phyloP scores from a whole-genome alignment of 2,329 filamentous ascomycete genomes.

The Rugonectria rugulosa region DNA sequence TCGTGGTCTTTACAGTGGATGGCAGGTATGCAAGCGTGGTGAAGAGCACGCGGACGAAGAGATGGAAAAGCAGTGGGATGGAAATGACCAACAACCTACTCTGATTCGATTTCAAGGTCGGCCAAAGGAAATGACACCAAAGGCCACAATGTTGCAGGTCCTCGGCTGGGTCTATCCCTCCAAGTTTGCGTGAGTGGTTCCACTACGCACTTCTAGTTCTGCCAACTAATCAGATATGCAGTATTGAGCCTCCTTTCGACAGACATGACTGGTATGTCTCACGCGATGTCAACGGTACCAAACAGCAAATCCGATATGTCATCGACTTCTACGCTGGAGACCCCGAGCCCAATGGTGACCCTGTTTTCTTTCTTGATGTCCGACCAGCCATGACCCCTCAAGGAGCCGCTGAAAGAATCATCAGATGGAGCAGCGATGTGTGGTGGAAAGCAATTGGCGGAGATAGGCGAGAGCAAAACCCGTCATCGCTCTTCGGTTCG shows the following conservation, averaged over 20 bases:
- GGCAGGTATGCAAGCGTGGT: conserved; percentile 76
- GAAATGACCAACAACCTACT: conserved; percentile 68
- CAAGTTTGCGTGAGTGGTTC: conserved; percentile 72
- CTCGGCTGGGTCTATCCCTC: conserved; percentile 81
- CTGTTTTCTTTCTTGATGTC: conserved; percentile 95
- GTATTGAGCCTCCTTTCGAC: conserved; percentile 88
- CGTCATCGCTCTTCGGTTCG: conserved; percentile 44
- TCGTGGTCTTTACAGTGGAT: conserved; percentile 74
- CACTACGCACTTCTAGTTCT: not conserved
- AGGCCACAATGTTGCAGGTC: conserved; percentile 83
- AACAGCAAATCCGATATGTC: conserved; percentile 86
- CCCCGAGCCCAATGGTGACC: conserved; percentile 84
- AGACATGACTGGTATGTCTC: conserved; percentile 97
- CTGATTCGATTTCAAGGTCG: conserved; percentile 88
- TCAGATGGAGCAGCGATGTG: conserved; percentile 90
- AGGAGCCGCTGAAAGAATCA: conserved; percentile 79
- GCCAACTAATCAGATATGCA: conserved; percentile 45
- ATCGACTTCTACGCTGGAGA: conserved; percentile 95
- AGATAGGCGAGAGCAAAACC: conserved; percentile 60
- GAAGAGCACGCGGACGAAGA: conserved; percentile 65
- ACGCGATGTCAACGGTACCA: conserved; percentile 71
- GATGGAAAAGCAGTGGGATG: conserved; percentile 60
- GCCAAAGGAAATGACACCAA: conserved; percentile 89
- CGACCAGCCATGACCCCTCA: conserved; percentile 85
- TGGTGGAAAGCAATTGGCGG: conserved; percentile 92